These are phyloP conservation scores for Penstemon newberryi DNA, from an alignment of 257 asterid genomes.

Conservation along the genomic window DNA sequence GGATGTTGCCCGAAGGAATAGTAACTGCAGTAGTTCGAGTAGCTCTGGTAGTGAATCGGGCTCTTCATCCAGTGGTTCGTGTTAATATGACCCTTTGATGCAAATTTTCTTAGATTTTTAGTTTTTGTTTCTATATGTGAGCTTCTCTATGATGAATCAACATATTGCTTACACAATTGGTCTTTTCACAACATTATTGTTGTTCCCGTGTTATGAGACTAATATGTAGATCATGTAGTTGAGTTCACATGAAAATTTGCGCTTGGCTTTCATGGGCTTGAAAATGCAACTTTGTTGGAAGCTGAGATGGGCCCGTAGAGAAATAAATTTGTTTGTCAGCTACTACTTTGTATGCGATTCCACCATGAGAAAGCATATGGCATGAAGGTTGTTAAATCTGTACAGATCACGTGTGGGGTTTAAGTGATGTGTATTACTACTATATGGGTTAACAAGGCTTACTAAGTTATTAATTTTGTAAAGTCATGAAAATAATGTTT, in stretches of 20 bases:
- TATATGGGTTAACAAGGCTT: no score
- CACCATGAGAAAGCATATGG: not conserved
- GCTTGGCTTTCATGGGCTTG: not conserved
- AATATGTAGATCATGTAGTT: not conserved
- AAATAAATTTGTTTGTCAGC: no score
- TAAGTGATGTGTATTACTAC: no score
- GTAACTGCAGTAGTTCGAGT: conserved; percentile 65
- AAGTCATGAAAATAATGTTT: not conserved
- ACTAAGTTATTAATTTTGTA: not conserved
- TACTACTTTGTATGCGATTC: not conserved
- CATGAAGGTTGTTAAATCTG: not conserved
- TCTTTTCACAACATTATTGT: not conserved
- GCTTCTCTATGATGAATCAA: not conserved
- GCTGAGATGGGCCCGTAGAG: no score
- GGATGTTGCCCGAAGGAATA: conserved; percentile 48
- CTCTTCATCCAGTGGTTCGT: conserved; percentile 66
- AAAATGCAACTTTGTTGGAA: not conserved
- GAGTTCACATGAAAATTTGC: not conserved
- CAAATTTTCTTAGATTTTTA: conserved; percentile 1
- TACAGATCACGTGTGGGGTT: not conserved
- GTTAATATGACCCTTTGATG: conserved; percentile 22
- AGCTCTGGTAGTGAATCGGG: conserved; percentile 77
- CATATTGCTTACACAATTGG: conserved; percentile 5
- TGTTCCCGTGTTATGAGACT: not conserved
- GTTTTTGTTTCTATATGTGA: not conserved